Base-by-base conservation (phyloP, 2,329 filamentous ascomycete species). In the Colletotrichum lindemuthianum region DNA sequence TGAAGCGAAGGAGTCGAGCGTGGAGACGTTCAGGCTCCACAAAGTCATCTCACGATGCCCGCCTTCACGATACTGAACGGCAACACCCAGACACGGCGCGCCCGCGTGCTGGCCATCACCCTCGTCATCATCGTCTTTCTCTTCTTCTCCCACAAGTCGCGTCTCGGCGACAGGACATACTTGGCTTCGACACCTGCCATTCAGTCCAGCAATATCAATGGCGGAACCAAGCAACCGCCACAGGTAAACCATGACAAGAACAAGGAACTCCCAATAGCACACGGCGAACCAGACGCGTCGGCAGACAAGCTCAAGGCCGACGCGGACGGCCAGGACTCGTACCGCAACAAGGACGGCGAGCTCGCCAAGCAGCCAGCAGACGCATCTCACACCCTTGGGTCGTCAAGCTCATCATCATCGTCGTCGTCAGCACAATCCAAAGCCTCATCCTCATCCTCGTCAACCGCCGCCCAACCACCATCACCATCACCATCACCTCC, bases 271-370 rank as follows among this genome's bases (percentile, higher is more conserved):
- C 58, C 58, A 4, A 48, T 39, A 8, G 63, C 12, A 3, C 48
- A 64, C 37, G 63, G 54, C 11, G 63, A 66, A 33, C 63, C 63
- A 12, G 59, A 58, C 13, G 8, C 48, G 8, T 41, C 41, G 37
- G 48, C 15, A 36, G 60, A 63, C 36, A 57, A 51, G 36, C 36
- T 63, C 15, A 63, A 65, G 47, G 59, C 52, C 16, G 53, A 59
- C 33, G 63, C 59, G 1, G 63, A 53, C 2, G 59, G 54, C 43
- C 32, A 51, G 39, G 63, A 66, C 34, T 66, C 63, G 11, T 66
- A 66, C 54, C 63, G 63, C 59, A 16, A 59, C 40, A 59, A 66
- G 53, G 59, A 66, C 48, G 59, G 47, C 44, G 43, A 66, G 12
- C 24, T 66, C 37, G 53, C 39, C 48, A 54, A 59, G 33, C 39